Conservation (phyloP, 148 eudicot genomes). For the Diospyros kaki region DNA sequence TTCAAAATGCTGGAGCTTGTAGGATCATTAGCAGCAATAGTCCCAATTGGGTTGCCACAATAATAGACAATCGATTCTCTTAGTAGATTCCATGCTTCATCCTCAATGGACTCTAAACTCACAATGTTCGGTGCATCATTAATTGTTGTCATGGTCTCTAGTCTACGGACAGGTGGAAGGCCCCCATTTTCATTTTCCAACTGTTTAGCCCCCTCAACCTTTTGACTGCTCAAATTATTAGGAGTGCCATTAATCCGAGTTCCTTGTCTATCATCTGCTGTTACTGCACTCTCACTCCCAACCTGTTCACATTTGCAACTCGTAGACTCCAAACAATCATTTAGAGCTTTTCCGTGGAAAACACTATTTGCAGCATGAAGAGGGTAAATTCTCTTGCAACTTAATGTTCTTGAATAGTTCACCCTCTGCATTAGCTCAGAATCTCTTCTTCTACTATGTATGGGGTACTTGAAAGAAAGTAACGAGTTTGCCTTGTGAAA, state of each 20-base stretch:
- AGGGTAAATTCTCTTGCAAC: slow-evolving; percentile 10
- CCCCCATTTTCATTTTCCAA: slow-evolving; percentile 25
- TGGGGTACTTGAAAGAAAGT: slow-evolving; percentile 13
- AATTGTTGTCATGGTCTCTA: slow-evolving; percentile 22
- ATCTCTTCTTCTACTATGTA: slow-evolving; percentile 8
- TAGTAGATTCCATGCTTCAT: slow-evolving; percentile 76
- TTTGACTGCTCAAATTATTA: slow-evolving; percentile 15
- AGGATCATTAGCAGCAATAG: slow-evolving; percentile 91
- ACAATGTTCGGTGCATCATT: slow-evolving; percentile 18
- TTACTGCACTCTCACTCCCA: slow-evolving; percentile 26
- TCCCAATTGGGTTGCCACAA: slow-evolving; percentile 74
- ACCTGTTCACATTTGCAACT: slow-evolving; percentile 35
- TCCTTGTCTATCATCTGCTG: slow-evolving; percentile 21
- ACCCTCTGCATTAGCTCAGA: not conserved
- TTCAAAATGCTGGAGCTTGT: slow-evolving; percentile 35
- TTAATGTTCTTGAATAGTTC: slow-evolving; percentile 9
- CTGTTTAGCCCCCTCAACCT: slow-evolving; percentile 18
- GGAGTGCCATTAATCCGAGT: slow-evolving; percentile 25
- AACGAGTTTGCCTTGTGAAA: slow-evolving; percentile 16
- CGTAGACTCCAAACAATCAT: slow-evolving; percentile 8
- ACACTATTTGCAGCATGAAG: slow-evolving; percentile 1
- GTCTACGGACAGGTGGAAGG: slow-evolving; percentile 10
- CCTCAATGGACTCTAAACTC: slow-evolving; percentile 50
- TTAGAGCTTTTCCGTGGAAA: slow-evolving; percentile 4
- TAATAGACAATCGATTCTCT: slow-evolving; percentile 64